Evolutionary conservation across 1,284 basidiomycete genomes (phyloP), one percentile per base, ranked within the genome.

Genomic region (Hypsizygus ulmarius): DNA sequence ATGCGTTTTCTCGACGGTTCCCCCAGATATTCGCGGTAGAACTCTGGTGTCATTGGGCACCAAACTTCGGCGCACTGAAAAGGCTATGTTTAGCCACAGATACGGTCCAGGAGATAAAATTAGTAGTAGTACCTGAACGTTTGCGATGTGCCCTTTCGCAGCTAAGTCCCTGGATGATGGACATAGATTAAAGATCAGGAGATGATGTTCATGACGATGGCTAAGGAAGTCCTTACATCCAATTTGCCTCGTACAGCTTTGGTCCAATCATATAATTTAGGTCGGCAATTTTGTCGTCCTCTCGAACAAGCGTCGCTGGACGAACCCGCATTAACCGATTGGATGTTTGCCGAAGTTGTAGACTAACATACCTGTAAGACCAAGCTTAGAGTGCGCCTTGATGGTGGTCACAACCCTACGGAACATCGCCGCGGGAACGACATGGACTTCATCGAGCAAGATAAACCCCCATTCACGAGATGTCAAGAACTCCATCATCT

Each of bases 41-140:
- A 99, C 65, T 99, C 95, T n/a, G 97, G 96, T 27, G 97, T 97
- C 97, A 99, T 99, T 7, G 94, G 93, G 64, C 97, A 99, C 97
- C 97, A 99, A 5, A 99, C 97, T 71, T 99, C 97, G 11, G 97
- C 97, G 66, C 95, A 98, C 89, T 95, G 47, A 25, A 53, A 28
- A 19, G 16, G 37, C 37, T 47, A 27, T 33, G 14, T 53, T 47
- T 39, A 39, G 34, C 39, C 28, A 27, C 16, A 48, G 15, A 30
- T 29, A 39, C 25, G 28, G 43, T 32, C 12, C 12, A 7, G 18
- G 16, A 44, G 14, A 34, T n/a, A 44, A 39, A 45, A 30, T n/a
- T n/a, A n/a, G n/a, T 29, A 47, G 39, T 61, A 78, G 54, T 66
- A 91, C 91, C 81, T 98, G 97, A 15, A 99, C 97, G 58, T 97